These are phyloP conservation scores for Capniomyces stellatus DNA, from an alignment of 371 early-diverging fungal species.

Conservation along the genomic window DNA sequence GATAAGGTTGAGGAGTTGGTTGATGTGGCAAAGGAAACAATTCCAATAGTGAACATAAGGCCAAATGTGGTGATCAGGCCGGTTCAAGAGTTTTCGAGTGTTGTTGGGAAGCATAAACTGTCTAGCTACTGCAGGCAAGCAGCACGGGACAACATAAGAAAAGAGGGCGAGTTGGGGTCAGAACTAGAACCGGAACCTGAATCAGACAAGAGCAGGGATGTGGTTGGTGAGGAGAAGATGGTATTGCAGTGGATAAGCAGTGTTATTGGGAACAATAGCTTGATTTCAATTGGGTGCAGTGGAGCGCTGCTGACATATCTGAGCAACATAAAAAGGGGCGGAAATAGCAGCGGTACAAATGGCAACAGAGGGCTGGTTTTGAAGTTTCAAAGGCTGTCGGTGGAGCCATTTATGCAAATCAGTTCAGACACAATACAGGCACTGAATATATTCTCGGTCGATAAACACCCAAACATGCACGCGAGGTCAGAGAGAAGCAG, in stretches of 20 bases:
- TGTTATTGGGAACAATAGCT: background rate
- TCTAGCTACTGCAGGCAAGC: background rate
- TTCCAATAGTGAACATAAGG: background rate
- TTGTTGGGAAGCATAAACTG: background rate
- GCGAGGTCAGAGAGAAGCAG: background rate
- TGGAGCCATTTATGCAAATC: conserved; percentile 1
- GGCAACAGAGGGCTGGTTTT: background rate
- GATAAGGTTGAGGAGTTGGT: background rate
- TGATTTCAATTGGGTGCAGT: background rate
- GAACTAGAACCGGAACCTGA: background rate
- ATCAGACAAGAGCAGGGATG: background rate
- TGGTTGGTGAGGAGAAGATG: background rate
- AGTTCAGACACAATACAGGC: background rate
- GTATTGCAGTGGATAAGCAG: background rate
- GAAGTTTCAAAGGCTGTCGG: background rate
- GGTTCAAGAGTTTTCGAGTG: background rate
- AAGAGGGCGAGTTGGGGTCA: background rate
- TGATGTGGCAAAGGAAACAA: background rate
- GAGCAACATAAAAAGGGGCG: background rate
- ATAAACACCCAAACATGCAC: conserved; percentile 4
- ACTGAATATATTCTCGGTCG: background rate
- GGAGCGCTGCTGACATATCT: background rate
- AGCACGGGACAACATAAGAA: background rate
- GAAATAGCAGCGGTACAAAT: background rate
- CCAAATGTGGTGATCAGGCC: background rate